Base-by-base conservation (phyloP, 306 rosid species). In the Alnus rubra region DNA sequence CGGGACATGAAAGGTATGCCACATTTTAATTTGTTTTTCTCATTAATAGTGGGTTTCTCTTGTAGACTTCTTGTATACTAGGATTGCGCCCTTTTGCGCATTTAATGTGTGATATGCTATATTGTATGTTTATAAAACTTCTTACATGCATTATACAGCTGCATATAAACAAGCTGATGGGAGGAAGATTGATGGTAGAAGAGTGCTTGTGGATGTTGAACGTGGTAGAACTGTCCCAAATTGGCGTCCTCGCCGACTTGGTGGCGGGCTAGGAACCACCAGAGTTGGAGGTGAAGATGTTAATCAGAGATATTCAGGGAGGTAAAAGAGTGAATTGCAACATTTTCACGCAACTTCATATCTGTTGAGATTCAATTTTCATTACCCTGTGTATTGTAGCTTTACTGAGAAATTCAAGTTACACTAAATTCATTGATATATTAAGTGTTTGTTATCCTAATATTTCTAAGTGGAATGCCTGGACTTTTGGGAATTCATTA, bases 131-230 rank as follows among this genome's bases (percentile, higher is more conserved):
- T 39, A 45, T 79, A 35, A 75, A 74, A 71, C 51, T 45, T 55
- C 15, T 19, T 80, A 16, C 62, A 28, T 75, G 48, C 15, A 71
- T 37, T 60, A 75, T 65, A 79, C 92, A 96, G 98, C 99, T 89
- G 99, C 99, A 79, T 96, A 96, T 85, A 96, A 96, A 81, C 99
- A 96, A 92, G 99, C 98, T 83, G 99, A 96, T 85, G 99, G 99
- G 74, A 89, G 89, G 85, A 96, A 93, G 85, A 91, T 96, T 77
- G 99, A 96, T 82, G 94, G 98, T 76, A 88, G 97, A 87, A 90
- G 99, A 82, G 97, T 96, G 80, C 94, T 93, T 47, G 99, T 96
- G 81, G 99, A 96, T 85, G 99, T 96, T 53, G 98, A 96, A 71
- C 98, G 99, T 75, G 99, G 99, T 45, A 91, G 99, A 81, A 96